Evolutionary conservation across 106 monocot genomes (phyloP).

Genomic region (Apostasia ramifera): DNA sequence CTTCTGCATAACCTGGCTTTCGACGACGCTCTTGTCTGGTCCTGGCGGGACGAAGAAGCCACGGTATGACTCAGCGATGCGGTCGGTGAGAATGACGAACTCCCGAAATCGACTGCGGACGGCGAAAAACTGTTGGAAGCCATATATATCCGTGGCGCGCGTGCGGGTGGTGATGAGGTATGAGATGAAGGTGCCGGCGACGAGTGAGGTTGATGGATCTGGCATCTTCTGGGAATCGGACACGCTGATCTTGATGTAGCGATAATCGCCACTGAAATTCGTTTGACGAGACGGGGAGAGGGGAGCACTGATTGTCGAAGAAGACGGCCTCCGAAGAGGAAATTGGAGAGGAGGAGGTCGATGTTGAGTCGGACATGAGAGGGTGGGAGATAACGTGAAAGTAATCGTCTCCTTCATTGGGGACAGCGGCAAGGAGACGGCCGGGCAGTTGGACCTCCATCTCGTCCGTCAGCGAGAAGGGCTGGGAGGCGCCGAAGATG

Average conservation of each 20-base stretch:
- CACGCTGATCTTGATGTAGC: conserved; percentile 57
- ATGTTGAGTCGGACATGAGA: too few species aligned
- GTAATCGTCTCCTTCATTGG: too few species aligned
- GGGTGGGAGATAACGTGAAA: too few species aligned
- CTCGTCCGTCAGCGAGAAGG: too few species aligned
- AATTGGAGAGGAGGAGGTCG: too few species aligned
- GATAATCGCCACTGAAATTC: conserved; percentile 2
- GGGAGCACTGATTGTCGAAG: too few species aligned
- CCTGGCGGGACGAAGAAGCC: conserved; percentile 78
- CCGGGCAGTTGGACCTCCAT: too few species aligned
- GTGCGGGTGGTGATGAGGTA: conserved; percentile 57
- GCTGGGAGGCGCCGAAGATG: too few species aligned
- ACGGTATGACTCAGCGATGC: conserved; percentile 66
- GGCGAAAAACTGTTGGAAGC: background rate
- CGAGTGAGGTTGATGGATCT: conserved; percentile 58
- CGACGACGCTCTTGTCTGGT: conserved; percentile 84
- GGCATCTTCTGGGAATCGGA: conserved; percentile 70
- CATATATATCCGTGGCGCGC: conserved; percentile 5
- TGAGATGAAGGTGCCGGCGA: conserved; percentile 50
- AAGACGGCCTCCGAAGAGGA: too few species aligned
- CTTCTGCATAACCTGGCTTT: conserved; percentile 92
- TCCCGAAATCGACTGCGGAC: conserved; percentile 90
- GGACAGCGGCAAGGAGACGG: too few species aligned
- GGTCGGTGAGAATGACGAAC: conserved; percentile 82
- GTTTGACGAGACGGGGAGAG: too few species aligned